Evolutionary conservation across 2,329 filamentous ascomycete genomes (phyloP).

Genomic region (Arthrobotrys iridis): DNA sequence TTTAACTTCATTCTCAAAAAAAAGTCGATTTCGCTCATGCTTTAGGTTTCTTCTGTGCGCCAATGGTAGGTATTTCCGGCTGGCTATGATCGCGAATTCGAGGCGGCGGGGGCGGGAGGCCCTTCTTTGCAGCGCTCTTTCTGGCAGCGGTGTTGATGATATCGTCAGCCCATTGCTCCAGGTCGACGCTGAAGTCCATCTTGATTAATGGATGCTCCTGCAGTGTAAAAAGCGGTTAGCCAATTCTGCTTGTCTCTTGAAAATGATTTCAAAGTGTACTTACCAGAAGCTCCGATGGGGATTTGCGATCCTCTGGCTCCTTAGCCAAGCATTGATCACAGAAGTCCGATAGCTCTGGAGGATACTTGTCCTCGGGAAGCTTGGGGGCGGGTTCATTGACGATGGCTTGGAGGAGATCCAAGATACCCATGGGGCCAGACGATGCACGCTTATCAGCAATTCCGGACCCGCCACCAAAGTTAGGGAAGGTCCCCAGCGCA

Average conservation of each 20-base stretch:
- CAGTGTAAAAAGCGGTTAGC: background rate
- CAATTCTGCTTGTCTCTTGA: background rate
- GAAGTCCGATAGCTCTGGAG: conserved; percentile 92
- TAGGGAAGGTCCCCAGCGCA: conserved; percentile 93
- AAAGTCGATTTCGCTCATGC: conserved; percentile 17
- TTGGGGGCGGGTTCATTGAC: conserved; percentile 94
- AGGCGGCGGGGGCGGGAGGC: conserved; percentile 41
- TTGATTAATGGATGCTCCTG: conserved; percentile 43
- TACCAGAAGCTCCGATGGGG: conserved; percentile 84
- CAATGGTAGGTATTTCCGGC: conserved; percentile 43
- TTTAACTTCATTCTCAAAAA: conserved; percentile 27
- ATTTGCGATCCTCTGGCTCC: conserved; percentile 85
- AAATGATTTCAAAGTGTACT: background rate
- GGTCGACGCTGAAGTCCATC: conserved; percentile 37
- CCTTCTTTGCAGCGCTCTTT: conserved; percentile 44
- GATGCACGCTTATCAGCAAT: conserved; percentile 69
- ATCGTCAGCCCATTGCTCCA: conserved; percentile 46
- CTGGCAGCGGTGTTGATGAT: conserved; percentile 47
- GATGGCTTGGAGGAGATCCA: conserved; percentile 95
- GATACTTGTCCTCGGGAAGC: conserved; percentile 97
- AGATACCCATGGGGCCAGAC: conserved; percentile 84
- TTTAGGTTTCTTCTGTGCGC: conserved; percentile 48
- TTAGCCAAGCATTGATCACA: conserved; percentile 96
- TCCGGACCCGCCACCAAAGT: conserved; percentile 80
- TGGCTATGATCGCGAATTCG: conserved; percentile 44